These are phyloP conservation scores for Suhomyces coccinellae DNA, from an alignment of 1,139 yeast genomes.

Conservation along the genomic window DNA sequence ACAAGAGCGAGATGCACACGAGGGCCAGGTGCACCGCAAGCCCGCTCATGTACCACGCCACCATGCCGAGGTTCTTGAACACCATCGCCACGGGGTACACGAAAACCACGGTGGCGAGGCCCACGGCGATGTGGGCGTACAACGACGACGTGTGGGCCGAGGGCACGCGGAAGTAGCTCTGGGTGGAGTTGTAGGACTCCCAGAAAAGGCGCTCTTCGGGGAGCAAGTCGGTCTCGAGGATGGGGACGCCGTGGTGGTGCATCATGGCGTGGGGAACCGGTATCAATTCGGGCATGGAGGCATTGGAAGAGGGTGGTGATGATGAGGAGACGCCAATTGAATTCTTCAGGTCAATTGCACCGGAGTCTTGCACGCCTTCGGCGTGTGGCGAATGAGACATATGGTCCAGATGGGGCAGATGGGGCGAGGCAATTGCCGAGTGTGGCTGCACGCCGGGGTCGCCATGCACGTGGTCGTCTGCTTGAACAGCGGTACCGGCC, in stretches of 20 bases:
- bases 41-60: slow-evolving; percentile 54
- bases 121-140: slow-evolving; percentile 53
- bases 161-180: slow-evolving; percentile 63
- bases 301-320: not conserved
- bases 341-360: not conserved
- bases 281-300: slow-evolving; percentile 3
- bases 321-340: not conserved
- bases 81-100: slow-evolving; percentile 73
- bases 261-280: slow-evolving; percentile 54
- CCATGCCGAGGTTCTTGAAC: slow-evolving; percentile 57
- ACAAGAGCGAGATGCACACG: slow-evolving; percentile 52
- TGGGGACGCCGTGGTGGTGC: slow-evolving; percentile 74
- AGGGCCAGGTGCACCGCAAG: slow-evolving; percentile 52
- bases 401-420: not conserved
- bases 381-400: not conserved
- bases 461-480: not conserved
- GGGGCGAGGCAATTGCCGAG: too few species aligned
- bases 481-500: not conserved
- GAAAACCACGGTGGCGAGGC: slow-evolving; percentile 49
- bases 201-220: slow-evolving; percentile 77
- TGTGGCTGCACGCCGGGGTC: too few species aligned
- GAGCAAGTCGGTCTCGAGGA: slow-evolving; percentile 63
- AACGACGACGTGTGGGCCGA: slow-evolving; percentile 53
- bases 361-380: not conserved
- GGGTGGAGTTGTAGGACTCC: slow-evolving; percentile 76